phyloP scores from a whole-genome alignment of 768 basidiomycete genomes.

The Cubamyces lactineus region DNA sequence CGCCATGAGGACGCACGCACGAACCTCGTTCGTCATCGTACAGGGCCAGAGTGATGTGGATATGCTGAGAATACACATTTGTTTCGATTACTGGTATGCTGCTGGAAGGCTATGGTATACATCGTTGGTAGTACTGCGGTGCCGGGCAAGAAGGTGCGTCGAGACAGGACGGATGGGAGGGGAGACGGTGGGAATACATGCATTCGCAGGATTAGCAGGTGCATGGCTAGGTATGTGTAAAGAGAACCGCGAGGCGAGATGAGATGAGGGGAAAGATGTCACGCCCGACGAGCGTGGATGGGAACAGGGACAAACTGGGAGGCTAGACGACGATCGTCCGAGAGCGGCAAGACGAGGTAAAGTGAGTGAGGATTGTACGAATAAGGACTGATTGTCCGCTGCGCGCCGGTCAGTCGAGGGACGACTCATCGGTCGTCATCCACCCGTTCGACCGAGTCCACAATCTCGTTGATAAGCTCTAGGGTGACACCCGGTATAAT shows the following conservation, averaged over 20 bases:
- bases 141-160: conserved; percentile 20
- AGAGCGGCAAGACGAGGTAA: conserved; percentile 5
- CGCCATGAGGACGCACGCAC: neutral
- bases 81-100: conserved; percentile 29
- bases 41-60: neutral
- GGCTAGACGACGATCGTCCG: conserved; percentile 11
- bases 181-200: conserved; percentile 21
- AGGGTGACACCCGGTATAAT: conserved; percentile 94
- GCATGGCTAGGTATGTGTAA: conserved; percentile 28
- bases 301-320: neutral
- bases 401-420: neutral
- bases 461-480: conserved; percentile 92
- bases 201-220: conserved; percentile 18
- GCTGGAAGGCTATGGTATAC: conserved; percentile 33
- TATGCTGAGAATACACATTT: conserved; percentile 23
- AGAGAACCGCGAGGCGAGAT: neutral
- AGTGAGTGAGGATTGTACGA: conserved; percentile 9
- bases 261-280: conserved; percentile 8
- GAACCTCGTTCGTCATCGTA: neutral
- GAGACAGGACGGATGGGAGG: conserved; percentile 5
- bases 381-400: conserved; percentile 12
- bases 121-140: conserved; percentile 28
- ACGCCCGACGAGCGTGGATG: neutral
- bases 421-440: conserved; percentile 64
- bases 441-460: conserved; percentile 89